A percentile compares a stretch with the other conserved stretches of the same genome.
Conservation (phyloP, 495 filamentous ascomycete species). For the Tirmania nivea region DNA sequence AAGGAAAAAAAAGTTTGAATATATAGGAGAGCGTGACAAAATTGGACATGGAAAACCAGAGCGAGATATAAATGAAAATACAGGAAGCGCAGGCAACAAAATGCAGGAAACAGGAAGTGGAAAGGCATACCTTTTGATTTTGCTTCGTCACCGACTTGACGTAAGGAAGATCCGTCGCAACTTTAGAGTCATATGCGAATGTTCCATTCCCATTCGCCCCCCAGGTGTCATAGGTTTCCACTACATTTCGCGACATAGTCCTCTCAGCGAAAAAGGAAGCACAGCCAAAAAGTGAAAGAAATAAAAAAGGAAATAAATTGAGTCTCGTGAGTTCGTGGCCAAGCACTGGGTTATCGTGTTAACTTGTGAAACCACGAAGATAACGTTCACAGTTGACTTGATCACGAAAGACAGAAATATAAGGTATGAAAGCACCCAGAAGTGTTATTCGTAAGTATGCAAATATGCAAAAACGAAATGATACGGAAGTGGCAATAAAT, state of each 20-base stretch:
- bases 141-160: not conserved
- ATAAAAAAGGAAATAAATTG: too few relatives aligned
- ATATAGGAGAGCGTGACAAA: not conserved
- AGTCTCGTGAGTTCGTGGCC: too few relatives aligned
- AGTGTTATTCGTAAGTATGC: too few relatives aligned
- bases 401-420: too few relatives aligned
- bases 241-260: constrained; percentile 2
- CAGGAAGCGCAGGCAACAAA: not conserved
- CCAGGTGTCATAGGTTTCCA: constrained; percentile 18
- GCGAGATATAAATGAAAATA: not conserved
- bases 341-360: too few relatives aligned
- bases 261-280: too few relatives aligned
- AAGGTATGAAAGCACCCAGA: too few relatives aligned
- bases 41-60: not conserved
- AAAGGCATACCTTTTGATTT: not conserved
- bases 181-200: constrained; percentile 15
- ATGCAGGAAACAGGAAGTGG: not conserved
- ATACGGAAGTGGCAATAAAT: too few relatives aligned
- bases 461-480: too few relatives aligned
- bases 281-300: too few relatives aligned
- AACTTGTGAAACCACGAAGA: too few relatives aligned
- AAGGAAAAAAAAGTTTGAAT: not conserved
- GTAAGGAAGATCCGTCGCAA: constrained; percentile 11
- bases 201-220: constrained; percentile 11
- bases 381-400: too few relatives aligned